Evolutionary conservation across 2,329 filamentous ascomycete genomes (phyloP), one percentile per base, ranked within the genome.

Genomic region (Penicillium sp.): DNA sequence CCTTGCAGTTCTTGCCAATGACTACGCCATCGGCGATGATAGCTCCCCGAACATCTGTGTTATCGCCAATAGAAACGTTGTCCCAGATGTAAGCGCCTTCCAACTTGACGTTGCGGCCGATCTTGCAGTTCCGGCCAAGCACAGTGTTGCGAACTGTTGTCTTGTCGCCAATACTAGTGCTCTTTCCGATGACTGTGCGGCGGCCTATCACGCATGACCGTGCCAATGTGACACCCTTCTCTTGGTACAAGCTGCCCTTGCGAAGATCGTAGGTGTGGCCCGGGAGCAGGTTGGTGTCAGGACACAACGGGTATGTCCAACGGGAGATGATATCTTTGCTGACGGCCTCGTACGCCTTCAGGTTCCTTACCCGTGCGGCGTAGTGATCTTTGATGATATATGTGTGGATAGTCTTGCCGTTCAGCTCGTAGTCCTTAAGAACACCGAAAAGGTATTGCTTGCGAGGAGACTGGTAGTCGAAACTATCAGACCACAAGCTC

Each of bases 401-500:
- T 2, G 91, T 89, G 72, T 97, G 92, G 52, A 99, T 91, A n/a
- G 91, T 92, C 79, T 98, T 96, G 57, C 93, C 93, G 73, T 98
- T 98, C 55, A 98, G 81, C 72, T 99, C 95, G 79, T 91, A 96
- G 73, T 99, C 95, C 78, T 97, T 97, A 53, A 99, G 79, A 1
- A 98, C 92, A 57, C 93, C 93, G 71, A 93, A 90, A 35, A 99
- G 77, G 68, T 96, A 97, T 68, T 96, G 91, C 67, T 88, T 89
- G 54, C 93, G 85, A 1, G 93, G 91, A 8, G 92, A 83, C 72
- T 97, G 92, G 74, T 96, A 98, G 74, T 99, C 93, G 68, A 98
- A 99, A 71, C 93, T 96, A 76, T 99, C 95, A 9, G 92, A 95
- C 91, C 95, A 99, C 56, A 98, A 79, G 8, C 93, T 93, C 44